Base-by-base conservation (phyloP, 2,329 filamentous ascomycete species). In the Taxawa tesnikishii region DNA sequence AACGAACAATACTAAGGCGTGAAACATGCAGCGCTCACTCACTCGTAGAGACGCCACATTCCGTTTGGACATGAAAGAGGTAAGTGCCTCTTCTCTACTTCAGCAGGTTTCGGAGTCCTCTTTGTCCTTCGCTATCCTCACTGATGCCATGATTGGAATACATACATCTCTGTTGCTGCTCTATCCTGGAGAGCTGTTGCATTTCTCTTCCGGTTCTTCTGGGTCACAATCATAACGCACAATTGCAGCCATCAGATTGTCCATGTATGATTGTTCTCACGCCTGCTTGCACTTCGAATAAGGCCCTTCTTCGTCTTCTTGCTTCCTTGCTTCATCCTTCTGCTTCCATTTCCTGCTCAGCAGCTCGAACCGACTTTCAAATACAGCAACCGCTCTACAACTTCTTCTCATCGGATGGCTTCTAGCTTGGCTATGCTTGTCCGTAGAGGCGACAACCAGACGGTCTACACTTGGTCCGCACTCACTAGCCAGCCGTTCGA, bases 401-500 rank as follows among this genome's bases (percentile, higher is more conserved):
- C 28, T 12, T 29, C n/a, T 29, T 29, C 13, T 18, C 7, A 9
- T 29, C 13, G 8, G 6, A 16, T 16, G 13, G 15, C n/a, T 29
- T 6, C n/a, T 9, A 12, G n/a, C 8, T 8, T 29, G n/a, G 3
- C 15, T 19, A 10, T 15, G 9, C n/a, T 27, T 17, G 4, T 13
- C 23, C n/a, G 12, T 11, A 7, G 13, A 8, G 15, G 13, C 29
- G 19, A 15, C 26, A 12, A 28, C 8, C 26, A 19, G 7, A 29
- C 25, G 27, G 27, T 26, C 21, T 11, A 12, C 12, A 5, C 11
- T 18, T 4, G 12, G 19, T 23, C 19, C 8, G 8, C 19, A 23
- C 35, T 9, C 28, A 28, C 14, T 21, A 13, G 34, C 12, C 36
- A 78, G 47, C 51, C 47, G 25, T 46, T 79, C 46, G 64, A 53